Evolutionary conservation across 164 flowering plant species (phyloP), one percentile per base, ranked within the genome.

Genomic region (Macadamia tetraphylla): DNA sequence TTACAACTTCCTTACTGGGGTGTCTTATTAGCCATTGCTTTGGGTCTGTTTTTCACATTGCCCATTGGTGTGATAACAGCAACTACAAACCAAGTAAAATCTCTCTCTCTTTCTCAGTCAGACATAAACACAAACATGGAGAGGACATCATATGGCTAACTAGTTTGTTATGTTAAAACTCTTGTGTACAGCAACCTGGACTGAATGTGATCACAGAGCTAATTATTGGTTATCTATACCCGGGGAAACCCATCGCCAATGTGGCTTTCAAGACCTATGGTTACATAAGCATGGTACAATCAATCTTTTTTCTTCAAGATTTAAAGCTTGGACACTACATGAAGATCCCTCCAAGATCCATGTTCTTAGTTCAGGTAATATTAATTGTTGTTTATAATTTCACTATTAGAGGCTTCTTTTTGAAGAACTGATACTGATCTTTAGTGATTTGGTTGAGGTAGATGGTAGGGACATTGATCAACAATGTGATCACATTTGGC

Each of bases 321-420:
- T 89, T 89, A 81, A 89, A 89, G 73, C 77, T 87, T 0, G 96
- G 89, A 1, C 91, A 86, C 62, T 86, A 86, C 78, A 87, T 87
- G 96, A 87, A 87, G 71, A 84, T 89, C 49, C 96, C 92, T 17
- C 92, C 95, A 9, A 83, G 66, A 42, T 78, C 89, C 32, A 83
- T 89, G 92, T 89, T 86, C 65, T 0, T 83, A 10, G 89, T 75
- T 35, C 96, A 89, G 94, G 94, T 87, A 81, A 23, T 23, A 23
- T 23, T 23, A 23, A 23, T 23, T 23, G 3, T 10, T 18, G 23
- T 23, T 23, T 23, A 23, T 30, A 17, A 17, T 14, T 17, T 46
- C 32, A 15, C 29, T 31, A 7, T 32, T 14, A 46, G 2, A 29
- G 6, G 23, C 2, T 6, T 31, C 0, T 9, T 30, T 49, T 49